These are phyloP conservation scores for Syzygium oleosum DNA, from an alignment of 345 rosid genomes.

Conservation along the genomic window DNA sequence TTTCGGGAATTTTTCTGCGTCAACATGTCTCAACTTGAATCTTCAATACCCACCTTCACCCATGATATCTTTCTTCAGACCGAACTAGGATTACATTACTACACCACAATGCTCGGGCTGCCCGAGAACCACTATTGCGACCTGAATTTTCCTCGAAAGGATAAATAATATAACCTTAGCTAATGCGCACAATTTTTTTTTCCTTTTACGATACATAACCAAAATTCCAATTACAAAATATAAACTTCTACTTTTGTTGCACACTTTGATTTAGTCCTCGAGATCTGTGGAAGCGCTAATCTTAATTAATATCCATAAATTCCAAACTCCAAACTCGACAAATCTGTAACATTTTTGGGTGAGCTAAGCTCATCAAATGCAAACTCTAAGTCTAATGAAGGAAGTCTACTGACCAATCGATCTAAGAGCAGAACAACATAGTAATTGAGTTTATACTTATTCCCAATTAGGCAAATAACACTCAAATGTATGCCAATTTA, in stretches of 20 bases:
- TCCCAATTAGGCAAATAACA: background rate
- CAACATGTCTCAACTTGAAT: background rate
- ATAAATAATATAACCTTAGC: background rate
- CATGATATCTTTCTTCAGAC: background rate
- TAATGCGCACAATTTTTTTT: background rate
- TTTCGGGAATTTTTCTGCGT: fast-evolving
- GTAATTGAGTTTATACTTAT: background rate
- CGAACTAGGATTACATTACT: background rate
- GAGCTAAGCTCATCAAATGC: background rate
- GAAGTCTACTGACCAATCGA: background rate
- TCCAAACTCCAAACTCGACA: background rate
- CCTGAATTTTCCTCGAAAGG: background rate
- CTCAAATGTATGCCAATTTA: background rate
- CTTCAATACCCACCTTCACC: background rate
- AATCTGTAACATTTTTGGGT: background rate
- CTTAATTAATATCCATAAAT: background rate
- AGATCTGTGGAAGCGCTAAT: background rate
- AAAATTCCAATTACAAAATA: background rate
- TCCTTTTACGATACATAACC: background rate
- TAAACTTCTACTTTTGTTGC: background rate
- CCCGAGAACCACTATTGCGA: background rate
- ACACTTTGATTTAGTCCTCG: background rate
- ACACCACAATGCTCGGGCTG: background rate
- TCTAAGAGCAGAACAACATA: background rate
- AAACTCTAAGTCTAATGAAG: background rate